Evolutionary conservation across 768 basidiomycete genomes (phyloP), one percentile per base, ranked within the genome.

Genomic region (Lentinula sp.): DNA sequence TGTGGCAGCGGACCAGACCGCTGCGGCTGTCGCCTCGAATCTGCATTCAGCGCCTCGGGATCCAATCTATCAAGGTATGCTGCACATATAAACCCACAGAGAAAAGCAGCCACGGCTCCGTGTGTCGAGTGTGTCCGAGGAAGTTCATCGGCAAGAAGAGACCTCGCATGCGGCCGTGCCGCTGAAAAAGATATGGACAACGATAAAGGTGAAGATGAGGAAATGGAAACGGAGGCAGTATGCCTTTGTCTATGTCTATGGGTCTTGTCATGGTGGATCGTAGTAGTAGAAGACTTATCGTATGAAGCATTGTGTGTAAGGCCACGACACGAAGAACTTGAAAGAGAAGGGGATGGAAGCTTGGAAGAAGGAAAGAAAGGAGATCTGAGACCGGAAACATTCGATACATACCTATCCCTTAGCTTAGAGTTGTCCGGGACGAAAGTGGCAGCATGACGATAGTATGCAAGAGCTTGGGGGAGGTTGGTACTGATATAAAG

Each of bases 381-480:
- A 3, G 28, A 28, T 3, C 28, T 28, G 28, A 28, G 28, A 28
- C 28, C 28, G 28, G 28, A 28, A 28, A 28, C 28, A 28, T 62
- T 64, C 68, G 64, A 86, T 86, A 83, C 81, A 93, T 21, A 46
- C 92, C 92, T 89, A 79, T 90, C 89, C 82, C 86, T 84, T 52
- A 94, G 80, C 71, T 91, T 92, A 73, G 83, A 71, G 68, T 94
- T 93, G 61, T 91, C 87, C n/a, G 92, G 91, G 55, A 92, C 89
- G 65, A 92, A 93, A 5, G 80, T 80, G 70, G 88, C 87, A 16
- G 91, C 91, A 66, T 89, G 89, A 68, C 85, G 85, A 69, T 93
- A 94, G 13, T 93, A 80, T 59, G 90, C 88, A 42, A 94, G 78
- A 1, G 92, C 91, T 2, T 84, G 81, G 66, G 87, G 80, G 18